phyloP scores from a whole-genome alignment of 352 stramenopile genomes.

The Pythium phragmiticola region DNA sequence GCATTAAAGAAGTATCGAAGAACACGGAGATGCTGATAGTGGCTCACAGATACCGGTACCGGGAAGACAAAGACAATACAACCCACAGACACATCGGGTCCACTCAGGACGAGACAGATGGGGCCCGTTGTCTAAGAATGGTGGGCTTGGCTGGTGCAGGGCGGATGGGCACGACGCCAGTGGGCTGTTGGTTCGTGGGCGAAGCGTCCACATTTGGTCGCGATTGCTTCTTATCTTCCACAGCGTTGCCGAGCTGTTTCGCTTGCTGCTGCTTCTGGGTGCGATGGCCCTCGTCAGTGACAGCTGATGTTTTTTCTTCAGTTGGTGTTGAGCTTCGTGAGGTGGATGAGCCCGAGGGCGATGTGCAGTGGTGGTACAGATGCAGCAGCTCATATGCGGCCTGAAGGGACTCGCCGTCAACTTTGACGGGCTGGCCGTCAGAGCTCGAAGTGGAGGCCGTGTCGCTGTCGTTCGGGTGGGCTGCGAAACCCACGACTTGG shows the following conservation, averaged over 20 bases:
- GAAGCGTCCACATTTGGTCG: not conserved
- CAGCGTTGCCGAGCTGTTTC: not conserved
- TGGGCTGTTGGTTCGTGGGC: not conserved
- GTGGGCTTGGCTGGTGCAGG: slow-evolving; percentile 19
- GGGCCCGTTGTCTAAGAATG: slow-evolving; percentile 22
- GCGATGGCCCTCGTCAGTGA: slow-evolving; percentile 4
- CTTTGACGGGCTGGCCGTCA: slow-evolving; percentile 33
- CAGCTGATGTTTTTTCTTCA: not conserved
- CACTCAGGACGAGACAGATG: slow-evolving; percentile 15
- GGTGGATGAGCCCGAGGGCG: slow-evolving; percentile 6
- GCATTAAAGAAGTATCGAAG: not conserved
- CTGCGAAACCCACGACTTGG: slow-evolving; percentile 10
- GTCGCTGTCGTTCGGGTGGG: slow-evolving; percentile 21
- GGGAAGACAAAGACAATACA: not conserved
- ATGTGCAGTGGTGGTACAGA: slow-evolving; percentile 33
- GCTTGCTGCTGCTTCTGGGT: slow-evolving; percentile 2
- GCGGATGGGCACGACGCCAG: slow-evolving; percentile 8
- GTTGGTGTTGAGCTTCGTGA: slow-evolving; percentile 22
- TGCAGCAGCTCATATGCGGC: slow-evolving; percentile 68
- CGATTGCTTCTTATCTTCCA: not conserved
- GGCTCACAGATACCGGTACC: not conserved
- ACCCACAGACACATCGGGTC: not conserved
- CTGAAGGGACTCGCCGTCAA: slow-evolving; percentile 70
- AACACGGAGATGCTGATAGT: too few relatives aligned
- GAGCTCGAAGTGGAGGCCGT: slow-evolving; percentile 18